Evolutionary conservation across 2,329 filamentous ascomycete species (phyloP), one percentile per base, ranked within the genome.

Genomic region (Aspergillus sclerotialis): DNA sequence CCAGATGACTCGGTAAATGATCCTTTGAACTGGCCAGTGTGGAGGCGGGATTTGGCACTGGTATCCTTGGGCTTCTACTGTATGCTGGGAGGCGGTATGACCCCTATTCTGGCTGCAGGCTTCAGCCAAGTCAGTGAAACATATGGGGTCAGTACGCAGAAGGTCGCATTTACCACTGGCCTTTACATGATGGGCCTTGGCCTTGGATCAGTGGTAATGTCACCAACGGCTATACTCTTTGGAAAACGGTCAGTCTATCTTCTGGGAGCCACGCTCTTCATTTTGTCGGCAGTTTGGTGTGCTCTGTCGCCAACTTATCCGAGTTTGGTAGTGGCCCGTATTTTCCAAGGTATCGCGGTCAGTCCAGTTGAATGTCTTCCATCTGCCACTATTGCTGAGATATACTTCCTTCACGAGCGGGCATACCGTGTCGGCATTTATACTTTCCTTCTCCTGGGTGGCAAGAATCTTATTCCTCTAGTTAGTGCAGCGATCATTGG

Each of bases 161-260:
- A 75, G 33, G 87, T 95, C 4, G 82, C 90, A 2, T 70, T 94
- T 37, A 96, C 90, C 0, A 94, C 89, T 0, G 89, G 89, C 1
- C 65, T 95, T 10, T 95, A 87, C 65, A 95, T 96, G 89, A 73
- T 94, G 75, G 92, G 92, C 0, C 67, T 96, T 25, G 90, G 89
- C 2, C 50, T 95, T 1, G 90, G 90, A 2, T 87, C 80, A 12
- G 80, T 95, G 5, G 55, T 96, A 33, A 81, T 84, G 50, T 92
- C 85, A 0, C 92, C 90, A 0, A 95, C 89, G 0, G 90, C 90
- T 18, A 95, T 96, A 41, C 57, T 95, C 0, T 95, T 68, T 39
- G 92, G 90, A 2, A 96, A 96, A 63, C 74, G 90, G 9, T 88
- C 89, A 0, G 85, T 96, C 0, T 96, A 96, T 56, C 75, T 96